Evolutionary conservation across 1,139 yeast genomes (phyloP), one percentile per base, ranked within the genome.

Genomic region (Geotrichum carabidarum): DNA sequence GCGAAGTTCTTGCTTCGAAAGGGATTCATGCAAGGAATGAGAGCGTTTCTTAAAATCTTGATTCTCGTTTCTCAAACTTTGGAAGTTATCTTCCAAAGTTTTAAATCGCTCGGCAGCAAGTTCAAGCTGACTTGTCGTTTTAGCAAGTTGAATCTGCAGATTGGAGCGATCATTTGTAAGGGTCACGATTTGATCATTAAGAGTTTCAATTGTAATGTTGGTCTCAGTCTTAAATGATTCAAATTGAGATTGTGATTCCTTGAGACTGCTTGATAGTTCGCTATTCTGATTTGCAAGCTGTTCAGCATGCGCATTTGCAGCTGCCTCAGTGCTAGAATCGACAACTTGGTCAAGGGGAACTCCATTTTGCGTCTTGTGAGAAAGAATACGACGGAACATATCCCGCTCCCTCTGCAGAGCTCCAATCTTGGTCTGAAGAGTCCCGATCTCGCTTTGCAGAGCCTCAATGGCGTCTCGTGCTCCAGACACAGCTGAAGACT

Each of bases 401-500:
- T 87, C 94, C 57, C 88, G 75, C 65, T 86, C 93, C 57, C 81
- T 78, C 2, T 77, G 71, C 7, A 79, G 76, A 0, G 87, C 78
- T 6, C 76, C 79, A 48, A 79, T 69, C 61, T 78, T 82, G 4
- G 76, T 67, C 57, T 77, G 78, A 17, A 80, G 64, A 38, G 78
- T 73, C 22, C 77, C 76, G 45, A 86, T 71, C 60, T 86, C 86
- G 12, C 81, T 78, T 66, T 86, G 84, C 52, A 91, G 73, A 2
- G 82, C 77, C 38, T 80, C 69, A 46, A 91, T 85, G 0, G 95
- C 91, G 46, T 82, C 83, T 58, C 83, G 82, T 2, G 96, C 95
- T 60, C 85, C 94, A 51, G 77, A 78, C 8, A 84, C 75, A 0
- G 86, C 86, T 8, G 76, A 74, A n/a, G 79, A 76, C 63, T 83